Evolutionary conservation across 1,139 yeast species (phyloP), one percentile per base, ranked within the genome.

Genomic region (Yamadazyma mexicana): DNA sequence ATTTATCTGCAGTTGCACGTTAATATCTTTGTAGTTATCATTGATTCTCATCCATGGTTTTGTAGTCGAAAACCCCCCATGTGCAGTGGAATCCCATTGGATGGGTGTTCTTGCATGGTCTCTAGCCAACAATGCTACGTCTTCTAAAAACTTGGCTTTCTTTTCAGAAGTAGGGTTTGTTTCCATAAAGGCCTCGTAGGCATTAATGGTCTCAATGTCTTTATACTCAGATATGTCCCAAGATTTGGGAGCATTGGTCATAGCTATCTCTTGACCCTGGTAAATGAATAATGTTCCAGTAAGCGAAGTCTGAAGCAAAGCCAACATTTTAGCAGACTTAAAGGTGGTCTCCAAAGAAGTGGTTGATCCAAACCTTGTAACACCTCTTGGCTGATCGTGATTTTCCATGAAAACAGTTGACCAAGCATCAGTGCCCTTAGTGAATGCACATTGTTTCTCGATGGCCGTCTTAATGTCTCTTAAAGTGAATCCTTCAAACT

Each of bases 261-360:
- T 74, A 31, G 79, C 82, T 43, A 77, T 64, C 52, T 77, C 83
- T 52, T 77, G 82, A 40, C 83, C 83, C 54, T 77, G 81, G 55
- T 77, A 77, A 29, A 77, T 57, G 56, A 66, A 78, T 40, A 76
- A 59, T 11, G 83, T 77, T 39, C 83, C 83, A 22, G 79, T 72
- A 48, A 75, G 63, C 5, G 77, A 49, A n/a, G 66, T 47, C 47
- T 69, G 67, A 51, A 77, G 58, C 38, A 73, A 47, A 5, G 79
- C 64, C 43, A 77, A 54, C 54, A 76, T 57, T 53, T 77, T 75
- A 17, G 75, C 77, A 28, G 75, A 64, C 41, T 59, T 52, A 17
- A 39, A 36, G 9, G 42, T 18, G 44, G 50, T 58, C 43, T 64
- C 55, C 3, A 31, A n/a, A 14, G 64, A 61, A 23, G 64, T 49